These are phyloP conservation scores for Aspergillus latus DNA, from an alignment of 2,329 filamentous ascomycete species.

Conservation along the genomic window DNA sequence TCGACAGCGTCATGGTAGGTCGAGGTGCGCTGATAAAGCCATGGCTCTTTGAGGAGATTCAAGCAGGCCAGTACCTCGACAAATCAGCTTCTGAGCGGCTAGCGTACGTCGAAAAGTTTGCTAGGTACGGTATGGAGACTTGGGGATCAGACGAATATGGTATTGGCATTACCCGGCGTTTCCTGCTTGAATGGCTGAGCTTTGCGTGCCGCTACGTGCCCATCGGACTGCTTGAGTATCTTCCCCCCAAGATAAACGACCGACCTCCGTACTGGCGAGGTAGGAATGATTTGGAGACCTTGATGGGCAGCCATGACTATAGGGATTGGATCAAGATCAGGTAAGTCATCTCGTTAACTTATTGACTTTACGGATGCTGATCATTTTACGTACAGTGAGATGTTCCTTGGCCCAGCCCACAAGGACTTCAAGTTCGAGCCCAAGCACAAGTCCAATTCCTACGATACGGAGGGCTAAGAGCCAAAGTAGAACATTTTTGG, in stretches of 20 bases:
- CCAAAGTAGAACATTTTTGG: neutral
- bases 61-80: slow-evolving; percentile 87
- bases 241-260: slow-evolving; percentile 87
- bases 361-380: slow-evolving; percentile 15
- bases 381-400: slow-evolving; percentile 64
- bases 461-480: slow-evolving; percentile 61
- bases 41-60: slow-evolving; percentile 97
- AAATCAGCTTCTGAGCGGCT: slow-evolving; percentile 89
- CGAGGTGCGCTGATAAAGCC: slow-evolving; percentile 95
- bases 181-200: slow-evolving; percentile 93
- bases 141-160: slow-evolving; percentile 97
- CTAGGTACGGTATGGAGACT: slow-evolving; percentile 82
- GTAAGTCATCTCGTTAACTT: slow-evolving; percentile 53
- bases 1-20: slow-evolving; percentile 97
- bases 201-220: slow-evolving; percentile 92
- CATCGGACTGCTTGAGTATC: slow-evolving; percentile 78
- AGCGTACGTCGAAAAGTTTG: slow-evolving; percentile 82
- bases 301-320: slow-evolving; percentile 87
- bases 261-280: slow-evolving; percentile 80
- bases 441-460: slow-evolving; percentile 95
- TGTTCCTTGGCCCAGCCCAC: slow-evolving; percentile 92
- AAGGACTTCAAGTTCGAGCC: slow-evolving; percentile 91
- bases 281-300: slow-evolving; percentile 87
- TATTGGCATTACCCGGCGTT: slow-evolving; percentile 83
- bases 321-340: slow-evolving; percentile 99